phyloP scores from a whole-genome alignment of 495 filamentous ascomycete genomes.

The Hypoxylon fuscum region DNA sequence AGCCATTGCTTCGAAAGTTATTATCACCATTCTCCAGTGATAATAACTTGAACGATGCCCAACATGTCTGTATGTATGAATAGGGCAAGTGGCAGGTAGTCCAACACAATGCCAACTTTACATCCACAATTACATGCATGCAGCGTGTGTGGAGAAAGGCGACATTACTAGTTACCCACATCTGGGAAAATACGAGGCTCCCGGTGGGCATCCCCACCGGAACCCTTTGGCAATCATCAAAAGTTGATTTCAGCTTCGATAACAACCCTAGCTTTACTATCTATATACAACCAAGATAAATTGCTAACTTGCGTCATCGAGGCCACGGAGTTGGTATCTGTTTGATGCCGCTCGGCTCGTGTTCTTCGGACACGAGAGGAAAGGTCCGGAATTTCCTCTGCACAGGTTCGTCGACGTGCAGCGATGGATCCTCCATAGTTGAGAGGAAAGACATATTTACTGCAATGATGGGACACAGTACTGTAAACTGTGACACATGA shows the following conservation, averaged over 20 bases:
- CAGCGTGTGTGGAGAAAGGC: slow-evolving; percentile 23
- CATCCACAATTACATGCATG: slow-evolving; percentile 12
- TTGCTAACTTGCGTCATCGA: slow-evolving; percentile 20
- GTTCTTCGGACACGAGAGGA: background rate
- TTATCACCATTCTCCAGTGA: background rate
- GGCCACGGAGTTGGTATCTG: slow-evolving; percentile 1
- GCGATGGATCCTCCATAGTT: background rate
- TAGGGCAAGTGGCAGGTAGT: no score
- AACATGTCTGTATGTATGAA: no score
- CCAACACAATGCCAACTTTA: background rate
- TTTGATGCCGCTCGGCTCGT: slow-evolving; percentile 6
- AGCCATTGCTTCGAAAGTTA: no score
- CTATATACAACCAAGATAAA: slow-evolving; percentile 9
- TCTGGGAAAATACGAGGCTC: slow-evolving; percentile 22
- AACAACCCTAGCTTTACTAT: background rate
- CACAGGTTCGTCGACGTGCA: background rate
- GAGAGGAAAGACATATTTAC: background rate
- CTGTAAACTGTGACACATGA: slow-evolving; percentile 4
- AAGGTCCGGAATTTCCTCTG: slow-evolving; percentile 1
- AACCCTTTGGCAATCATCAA: background rate
- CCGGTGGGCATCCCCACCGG: slow-evolving; percentile 9
- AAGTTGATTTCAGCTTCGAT: background rate
- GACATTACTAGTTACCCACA: slow-evolving; percentile 6
- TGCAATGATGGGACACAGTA: background rate
- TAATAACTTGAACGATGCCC: slow-evolving; percentile 4